Percentiles rank a stretch among this genome's conserved stretches.
Conservation (phyloP, 768 basidiomycete species). For the Lanmaoa pseudosensibilis region DNA sequence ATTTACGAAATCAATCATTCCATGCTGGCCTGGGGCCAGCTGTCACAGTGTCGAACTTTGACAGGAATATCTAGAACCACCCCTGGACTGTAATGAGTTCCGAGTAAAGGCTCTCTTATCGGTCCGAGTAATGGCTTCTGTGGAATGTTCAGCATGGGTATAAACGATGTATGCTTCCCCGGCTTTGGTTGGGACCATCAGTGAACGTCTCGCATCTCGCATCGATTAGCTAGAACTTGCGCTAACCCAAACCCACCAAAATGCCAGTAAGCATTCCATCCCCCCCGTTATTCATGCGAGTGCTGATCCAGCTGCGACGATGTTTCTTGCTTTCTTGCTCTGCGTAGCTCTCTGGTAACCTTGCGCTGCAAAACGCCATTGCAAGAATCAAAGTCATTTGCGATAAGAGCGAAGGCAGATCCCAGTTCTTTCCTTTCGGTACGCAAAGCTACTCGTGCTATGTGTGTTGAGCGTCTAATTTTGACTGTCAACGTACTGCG, state of each 20-base stretch:
- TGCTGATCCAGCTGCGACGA: neutral
- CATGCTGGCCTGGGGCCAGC: too few species aligned
- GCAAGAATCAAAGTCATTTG: slow-evolving; percentile 1
- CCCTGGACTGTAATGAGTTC: neutral
- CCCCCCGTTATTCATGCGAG: neutral
- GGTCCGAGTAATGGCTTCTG: neutral
- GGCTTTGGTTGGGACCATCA: neutral
- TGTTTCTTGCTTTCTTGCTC: neutral
- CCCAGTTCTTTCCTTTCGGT: slow-evolving; percentile 12
- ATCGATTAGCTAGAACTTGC: neutral
- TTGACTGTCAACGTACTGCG: neutral
- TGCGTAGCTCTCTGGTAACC: neutral
- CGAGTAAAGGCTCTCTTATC: neutral
- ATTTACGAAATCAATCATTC: neutral
- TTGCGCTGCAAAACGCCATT: slow-evolving; percentile 1
- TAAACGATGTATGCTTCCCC: neutral
- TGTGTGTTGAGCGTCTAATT: neutral
- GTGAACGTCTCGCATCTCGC: neutral
- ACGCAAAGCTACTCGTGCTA: neutral
- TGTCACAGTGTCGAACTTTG: neutral
- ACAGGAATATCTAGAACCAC: neutral
- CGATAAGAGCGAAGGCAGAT: slow-evolving; percentile 2
- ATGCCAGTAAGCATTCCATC: neutral
- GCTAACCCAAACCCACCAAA: neutral
- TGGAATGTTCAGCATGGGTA: neutral